phyloP scores from a whole-genome alignment of 2,329 filamentous ascomycete genomes.

The Pseudogymnoascus sp. region DNA sequence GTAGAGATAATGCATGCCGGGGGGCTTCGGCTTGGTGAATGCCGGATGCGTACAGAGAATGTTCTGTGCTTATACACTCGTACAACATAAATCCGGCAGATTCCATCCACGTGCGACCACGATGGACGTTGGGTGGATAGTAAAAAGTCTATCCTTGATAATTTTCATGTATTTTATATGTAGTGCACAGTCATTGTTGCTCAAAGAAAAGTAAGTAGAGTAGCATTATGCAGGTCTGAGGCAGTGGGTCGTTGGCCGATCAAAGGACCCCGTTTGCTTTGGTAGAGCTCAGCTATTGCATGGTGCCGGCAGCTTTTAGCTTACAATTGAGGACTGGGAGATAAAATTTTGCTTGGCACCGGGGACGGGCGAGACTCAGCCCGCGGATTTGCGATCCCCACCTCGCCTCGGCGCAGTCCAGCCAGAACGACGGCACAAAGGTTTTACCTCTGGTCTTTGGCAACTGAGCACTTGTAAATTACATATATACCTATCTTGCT shows the following conservation, averaged over 20 bases:
- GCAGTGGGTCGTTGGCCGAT: background rate
- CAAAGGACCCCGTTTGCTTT: background rate
- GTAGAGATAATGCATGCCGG: background rate
- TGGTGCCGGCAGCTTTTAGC: background rate
- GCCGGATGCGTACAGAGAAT: background rate
- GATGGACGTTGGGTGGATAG: background rate
- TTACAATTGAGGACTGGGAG: background rate
- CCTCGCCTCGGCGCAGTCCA: background rate
- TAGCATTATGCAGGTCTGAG: conserved; percentile 4
- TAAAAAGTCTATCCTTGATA: conserved; percentile 1
- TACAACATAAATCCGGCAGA: background rate
- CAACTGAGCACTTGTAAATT: background rate
- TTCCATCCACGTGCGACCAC: conserved; percentile 1
- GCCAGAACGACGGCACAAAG: background rate
- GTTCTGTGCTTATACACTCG: background rate
- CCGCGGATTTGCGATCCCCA: background rate
- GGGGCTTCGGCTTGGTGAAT: background rate
- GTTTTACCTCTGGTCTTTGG: background rate
- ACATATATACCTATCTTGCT: background rate
- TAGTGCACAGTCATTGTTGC: background rate
- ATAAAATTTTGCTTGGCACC: background rate
- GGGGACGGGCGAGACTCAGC: background rate
- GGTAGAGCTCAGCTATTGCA: background rate
- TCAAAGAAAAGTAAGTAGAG: background rate
- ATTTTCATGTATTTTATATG: background rate